Conservation (phyloP, 805 yeast species). For the Metschnikowia rubicola region DNA sequence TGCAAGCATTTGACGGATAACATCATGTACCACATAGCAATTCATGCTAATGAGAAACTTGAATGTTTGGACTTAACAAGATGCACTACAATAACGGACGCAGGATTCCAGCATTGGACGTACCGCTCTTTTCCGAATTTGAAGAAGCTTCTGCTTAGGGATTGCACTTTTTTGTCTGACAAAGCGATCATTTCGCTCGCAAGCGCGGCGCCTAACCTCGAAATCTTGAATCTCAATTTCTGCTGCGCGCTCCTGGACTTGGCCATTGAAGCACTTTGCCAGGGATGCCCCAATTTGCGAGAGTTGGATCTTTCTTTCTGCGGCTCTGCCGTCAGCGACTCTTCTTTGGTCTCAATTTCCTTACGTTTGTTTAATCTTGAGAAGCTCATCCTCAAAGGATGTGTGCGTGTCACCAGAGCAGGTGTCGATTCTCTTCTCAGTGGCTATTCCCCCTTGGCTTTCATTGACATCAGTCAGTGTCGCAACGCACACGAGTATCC, state of each 20-base stretch:
- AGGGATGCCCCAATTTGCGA: constrained; percentile 58
- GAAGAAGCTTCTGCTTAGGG: constrained; percentile 53
- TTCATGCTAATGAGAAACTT: constrained; percentile 53
- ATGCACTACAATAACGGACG: constrained; percentile 75
- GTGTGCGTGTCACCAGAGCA: constrained; percentile 71
- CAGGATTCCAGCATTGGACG: constrained; percentile 67
- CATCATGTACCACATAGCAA: constrained; percentile 59
- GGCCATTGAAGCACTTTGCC: constrained; percentile 60
- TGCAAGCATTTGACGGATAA: constrained; percentile 73
- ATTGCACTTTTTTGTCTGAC: constrained; percentile 73
- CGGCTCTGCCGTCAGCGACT: constrained; percentile 77
- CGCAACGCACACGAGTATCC: constrained; percentile 63
- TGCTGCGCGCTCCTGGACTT: constrained; percentile 74
- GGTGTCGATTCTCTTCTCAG: constrained; percentile 68
- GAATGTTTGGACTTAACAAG: constrained; percentile 61
- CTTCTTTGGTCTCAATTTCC: constrained; percentile 59
- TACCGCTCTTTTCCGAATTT: constrained; percentile 52
- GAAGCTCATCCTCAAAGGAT: constrained; percentile 56
- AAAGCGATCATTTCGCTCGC: constrained; percentile 60
- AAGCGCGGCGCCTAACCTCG: constrained; percentile 55
- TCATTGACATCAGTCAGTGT: constrained; percentile 67
- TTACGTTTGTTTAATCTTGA: constrained; percentile 49
- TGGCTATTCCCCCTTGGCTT: constrained; percentile 50
- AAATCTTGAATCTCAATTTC: constrained; percentile 59
- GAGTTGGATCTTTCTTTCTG: constrained; percentile 64